Evolutionary conservation across 2,329 filamentous ascomycete species (phyloP), one percentile per base, ranked within the genome.

Genomic region (Ophiostoma novo-ulmi): DNA sequence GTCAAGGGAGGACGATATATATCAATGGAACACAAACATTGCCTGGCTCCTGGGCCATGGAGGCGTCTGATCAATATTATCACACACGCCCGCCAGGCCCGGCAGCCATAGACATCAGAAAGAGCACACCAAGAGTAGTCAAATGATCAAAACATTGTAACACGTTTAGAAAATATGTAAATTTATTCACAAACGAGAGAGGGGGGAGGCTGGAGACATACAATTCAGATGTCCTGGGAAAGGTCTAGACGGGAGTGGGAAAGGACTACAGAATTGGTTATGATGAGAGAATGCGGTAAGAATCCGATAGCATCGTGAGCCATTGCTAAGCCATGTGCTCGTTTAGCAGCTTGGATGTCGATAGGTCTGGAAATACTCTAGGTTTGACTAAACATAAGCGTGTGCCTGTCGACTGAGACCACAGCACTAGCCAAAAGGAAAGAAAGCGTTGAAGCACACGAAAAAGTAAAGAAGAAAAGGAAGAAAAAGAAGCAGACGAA

Each of bases 1-100:
- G 52, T 64, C 63, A 65, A 68, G 52, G 44, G 41, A 36, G 48
- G 31, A 22, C 20, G 22, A 17, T 38, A 69, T 20, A 63, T 36
- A 58, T 58, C 52, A 69, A 55, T 63, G n/a, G 64, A n/a, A 58
- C 38, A 44, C 35, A 41, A 55, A 48, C 67, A 48, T n/a, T 52
- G 31, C 52, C 52, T 58, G 14, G 41, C 13, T 17, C 44, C 44
- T 48, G 44, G 44, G 52, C 52, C n/a, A 58, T 22, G 52, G 52
- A 58, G 52, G 26, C 52, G 48, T 11, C 48, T 22, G n/a, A 13
- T 48, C 44, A 48, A 48, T 48, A 48, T 26, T 26, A 58, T 26
- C 13, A 58, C 52, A 48, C 52, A 14, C 52, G n/a, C 11, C 8
- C 22, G 52, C 52, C 52, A 31, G 22, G 22, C 20, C 44, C 44